Evolutionary conservation across 192 early-diverging fungal species (phyloP).

Genomic region (Coemansia sp.): DNA sequence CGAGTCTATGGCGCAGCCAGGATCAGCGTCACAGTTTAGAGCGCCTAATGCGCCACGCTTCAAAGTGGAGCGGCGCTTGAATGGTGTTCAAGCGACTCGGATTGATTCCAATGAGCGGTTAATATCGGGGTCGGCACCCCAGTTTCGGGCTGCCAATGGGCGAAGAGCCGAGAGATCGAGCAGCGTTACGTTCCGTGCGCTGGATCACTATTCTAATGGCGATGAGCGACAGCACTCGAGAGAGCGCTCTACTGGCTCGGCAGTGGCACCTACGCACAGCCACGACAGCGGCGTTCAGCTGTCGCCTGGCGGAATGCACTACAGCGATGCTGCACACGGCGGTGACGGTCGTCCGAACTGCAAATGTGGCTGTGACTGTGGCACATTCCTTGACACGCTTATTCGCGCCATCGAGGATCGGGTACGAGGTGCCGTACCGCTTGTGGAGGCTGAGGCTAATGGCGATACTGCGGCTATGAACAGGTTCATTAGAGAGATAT

Average conservation of each 20-base stretch:
- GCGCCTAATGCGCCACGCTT: not conserved
- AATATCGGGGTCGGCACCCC: not conserved
- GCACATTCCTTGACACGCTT: constrained; percentile 37
- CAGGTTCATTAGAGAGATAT: constrained; percentile 30
- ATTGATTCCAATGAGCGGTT: not conserved
- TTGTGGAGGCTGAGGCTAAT: constrained; percentile 5
- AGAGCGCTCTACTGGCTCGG: not conserved
- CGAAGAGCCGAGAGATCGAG: not conserved
- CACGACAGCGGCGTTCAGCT: not conserved
- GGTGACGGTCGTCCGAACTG: constrained; percentile 28
- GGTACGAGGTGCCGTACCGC: constrained; percentile 18
- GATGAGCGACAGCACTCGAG: not conserved
- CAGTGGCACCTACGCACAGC: not conserved
- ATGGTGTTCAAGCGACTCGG: not conserved
- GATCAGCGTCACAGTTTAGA: not conserved
- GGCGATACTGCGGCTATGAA: constrained; percentile 5
- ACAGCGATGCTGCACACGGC: not conserved
- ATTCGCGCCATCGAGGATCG: constrained; percentile 40
- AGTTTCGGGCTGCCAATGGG: not conserved
- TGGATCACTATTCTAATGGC: not conserved
- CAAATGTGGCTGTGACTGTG: constrained; percentile 51
- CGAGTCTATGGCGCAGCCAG: not conserved
- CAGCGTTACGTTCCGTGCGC: not conserved
- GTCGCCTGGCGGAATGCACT: not conserved
- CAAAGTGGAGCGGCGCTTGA: constrained; percentile 2